Percentiles rank a stretch among this genome's conserved stretches.
Evolutionary conservation across 140 eudicot species (phyloP).

Genomic region (Oenanthe javanica): DNA sequence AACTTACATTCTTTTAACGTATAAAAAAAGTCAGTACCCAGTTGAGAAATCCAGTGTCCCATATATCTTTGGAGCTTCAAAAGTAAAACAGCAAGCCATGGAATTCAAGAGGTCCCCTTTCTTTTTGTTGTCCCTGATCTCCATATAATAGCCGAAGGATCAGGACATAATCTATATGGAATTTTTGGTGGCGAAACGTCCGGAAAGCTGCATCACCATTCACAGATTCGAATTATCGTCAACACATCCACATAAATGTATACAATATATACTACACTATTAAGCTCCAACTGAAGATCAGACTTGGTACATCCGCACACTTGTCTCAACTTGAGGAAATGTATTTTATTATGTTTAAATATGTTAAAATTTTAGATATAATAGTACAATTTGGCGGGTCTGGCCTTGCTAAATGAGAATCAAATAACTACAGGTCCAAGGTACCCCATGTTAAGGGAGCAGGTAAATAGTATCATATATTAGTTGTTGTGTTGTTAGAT

Average conservation of each 20-base stretch:
- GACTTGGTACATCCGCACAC: background rate
- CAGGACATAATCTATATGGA: constrained; percentile 69
- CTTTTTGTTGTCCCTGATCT: constrained; percentile 51
- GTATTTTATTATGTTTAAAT: too few relatives aligned
- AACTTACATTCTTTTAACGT: background rate
- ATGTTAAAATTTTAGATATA: too few relatives aligned
- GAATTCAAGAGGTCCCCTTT: background rate
- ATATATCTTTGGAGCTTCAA: background rate
- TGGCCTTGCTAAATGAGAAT: too few relatives aligned
- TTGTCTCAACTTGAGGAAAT: background rate
- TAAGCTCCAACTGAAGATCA: background rate
- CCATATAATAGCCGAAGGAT: constrained; percentile 84
- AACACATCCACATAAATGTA: background rate
- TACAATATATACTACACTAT: background rate
- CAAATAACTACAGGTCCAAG: too few relatives aligned
- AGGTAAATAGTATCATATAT: too few relatives aligned
- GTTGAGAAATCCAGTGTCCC: background rate
- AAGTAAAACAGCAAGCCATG: background rate
- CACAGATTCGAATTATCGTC: background rate
- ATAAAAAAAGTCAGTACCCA: background rate
- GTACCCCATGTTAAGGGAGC: too few relatives aligned
- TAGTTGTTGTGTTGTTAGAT: too few relatives aligned
- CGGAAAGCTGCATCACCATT: constrained; percentile 47
- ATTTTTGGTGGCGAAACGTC: constrained; percentile 52
- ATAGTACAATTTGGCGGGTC: too few relatives aligned